Percentiles rank a stretch among this genome's conserved stretches.
phyloP scores from a whole-genome alignment of 2,329 filamentous ascomycete genomes.

The Aspergillus pseudoviridinutans region DNA sequence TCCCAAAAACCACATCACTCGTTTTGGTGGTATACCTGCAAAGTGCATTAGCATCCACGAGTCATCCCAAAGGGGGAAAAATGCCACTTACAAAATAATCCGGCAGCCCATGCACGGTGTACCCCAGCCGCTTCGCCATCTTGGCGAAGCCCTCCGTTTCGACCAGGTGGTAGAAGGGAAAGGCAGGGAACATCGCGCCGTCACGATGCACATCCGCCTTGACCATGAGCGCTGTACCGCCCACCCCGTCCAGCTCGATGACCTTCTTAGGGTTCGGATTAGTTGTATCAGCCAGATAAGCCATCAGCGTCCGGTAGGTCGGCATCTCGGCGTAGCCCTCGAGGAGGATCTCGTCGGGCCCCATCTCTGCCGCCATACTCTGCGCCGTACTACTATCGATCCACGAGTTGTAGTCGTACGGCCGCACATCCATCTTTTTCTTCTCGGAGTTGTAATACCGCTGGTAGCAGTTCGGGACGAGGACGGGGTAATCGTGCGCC shows the following conservation, averaged over 20 bases:
- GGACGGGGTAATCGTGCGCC: constrained; percentile 78
- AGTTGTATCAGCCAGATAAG: constrained; percentile 61
- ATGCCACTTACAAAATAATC: constrained; percentile 79
- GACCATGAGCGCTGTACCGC: constrained; percentile 85
- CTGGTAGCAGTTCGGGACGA: constrained; percentile 95
- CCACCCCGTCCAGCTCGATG: constrained; percentile 84
- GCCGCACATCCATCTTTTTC: constrained; percentile 68
- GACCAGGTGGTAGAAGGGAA: constrained; percentile 93
- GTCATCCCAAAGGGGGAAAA: not conserved
- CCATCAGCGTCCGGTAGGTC: constrained; percentile 89
- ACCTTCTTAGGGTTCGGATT: constrained; percentile 58
- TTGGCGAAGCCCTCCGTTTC: constrained; percentile 98
- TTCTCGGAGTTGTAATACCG: constrained; percentile 70
- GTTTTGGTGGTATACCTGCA: constrained; percentile 83
- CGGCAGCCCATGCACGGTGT: constrained; percentile 80
- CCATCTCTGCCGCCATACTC: constrained; percentile 73
- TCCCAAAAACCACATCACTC: constrained; percentile 53
- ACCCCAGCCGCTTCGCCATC: constrained; percentile 88
- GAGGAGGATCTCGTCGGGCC: constrained; percentile 82
- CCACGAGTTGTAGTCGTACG: constrained; percentile 98
- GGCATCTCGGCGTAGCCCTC: constrained; percentile 93
- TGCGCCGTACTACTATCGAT: constrained; percentile 79
- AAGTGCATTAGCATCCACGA: constrained; percentile 3
- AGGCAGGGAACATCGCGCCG: constrained; percentile 97
- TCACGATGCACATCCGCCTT: constrained; percentile 97